Evolutionary conservation across 768 basidiomycete genomes (phyloP).

Genomic region (Pleurotus giganteus): DNA sequence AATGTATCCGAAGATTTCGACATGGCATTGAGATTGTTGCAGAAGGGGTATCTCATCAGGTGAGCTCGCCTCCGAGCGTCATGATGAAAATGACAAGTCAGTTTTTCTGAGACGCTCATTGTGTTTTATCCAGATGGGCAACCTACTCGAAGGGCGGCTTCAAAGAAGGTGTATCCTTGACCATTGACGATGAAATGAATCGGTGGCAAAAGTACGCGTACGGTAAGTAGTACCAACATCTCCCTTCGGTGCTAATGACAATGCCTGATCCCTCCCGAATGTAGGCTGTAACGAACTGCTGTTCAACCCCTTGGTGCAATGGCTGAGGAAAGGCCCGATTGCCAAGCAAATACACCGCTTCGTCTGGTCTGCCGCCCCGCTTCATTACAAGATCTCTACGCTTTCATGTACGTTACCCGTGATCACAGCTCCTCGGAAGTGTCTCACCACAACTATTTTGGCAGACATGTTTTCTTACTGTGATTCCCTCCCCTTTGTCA

Average conservation of each 20-base stretch:
- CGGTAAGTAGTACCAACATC: conserved; percentile 57
- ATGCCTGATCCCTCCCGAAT: conserved; percentile 45
- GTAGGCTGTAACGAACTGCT: conserved; percentile 60
- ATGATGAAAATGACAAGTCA: background rate
- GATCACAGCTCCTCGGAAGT: background rate
- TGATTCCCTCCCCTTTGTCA: conserved; percentile 17
- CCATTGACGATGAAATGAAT: conserved; percentile 85
- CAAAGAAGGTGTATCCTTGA: conserved; percentile 89
- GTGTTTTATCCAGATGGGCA: conserved; percentile 62
- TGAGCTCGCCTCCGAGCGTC: conserved; percentile 19
- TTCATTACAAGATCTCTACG: conserved; percentile 84
- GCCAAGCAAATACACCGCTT: conserved; percentile 71
- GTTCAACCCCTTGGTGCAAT: conserved; percentile 78
- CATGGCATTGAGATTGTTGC: conserved; percentile 65
- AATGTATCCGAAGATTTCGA: conserved; percentile 86
- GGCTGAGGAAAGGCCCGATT: conserved; percentile 79
- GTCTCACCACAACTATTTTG: background rate
- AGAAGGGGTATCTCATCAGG: conserved; percentile 67
- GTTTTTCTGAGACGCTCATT: conserved; percentile 7
- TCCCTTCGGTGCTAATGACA: conserved; percentile 43
- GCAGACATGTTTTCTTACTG: conserved; percentile 57
- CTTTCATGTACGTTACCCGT: conserved; percentile 49
- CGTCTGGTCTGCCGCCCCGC: conserved; percentile 70
- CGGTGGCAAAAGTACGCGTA: conserved; percentile 82
- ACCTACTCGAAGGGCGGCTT: conserved; percentile 84